These are phyloP conservation scores for Lachancea meyersii DNA, from an alignment of 805 yeast genomes.

Conservation along the genomic window DNA sequence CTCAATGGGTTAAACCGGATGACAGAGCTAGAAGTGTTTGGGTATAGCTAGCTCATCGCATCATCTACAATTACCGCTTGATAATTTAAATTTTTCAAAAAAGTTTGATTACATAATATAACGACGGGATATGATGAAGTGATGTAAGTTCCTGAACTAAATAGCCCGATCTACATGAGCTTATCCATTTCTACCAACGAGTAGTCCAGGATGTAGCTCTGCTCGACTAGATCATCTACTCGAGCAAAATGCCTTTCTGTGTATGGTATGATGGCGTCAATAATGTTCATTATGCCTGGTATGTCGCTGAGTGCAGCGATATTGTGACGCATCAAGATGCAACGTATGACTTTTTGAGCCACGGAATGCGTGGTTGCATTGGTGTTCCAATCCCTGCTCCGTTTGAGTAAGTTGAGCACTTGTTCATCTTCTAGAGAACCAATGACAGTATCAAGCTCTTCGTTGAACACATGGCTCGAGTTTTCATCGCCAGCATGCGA, in stretches of 20 bases:
- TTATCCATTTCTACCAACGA: slow-evolving; percentile 72
- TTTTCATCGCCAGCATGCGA: slow-evolving; percentile 36
- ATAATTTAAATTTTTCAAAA: neutral
- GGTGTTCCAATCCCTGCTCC: slow-evolving; percentile 92
- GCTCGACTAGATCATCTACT: slow-evolving; percentile 73
- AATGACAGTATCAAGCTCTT: slow-evolving; percentile 59
- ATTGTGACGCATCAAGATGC: slow-evolving; percentile 50
- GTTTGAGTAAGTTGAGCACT: slow-evolving; percentile 53
- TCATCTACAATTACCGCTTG: neutral
- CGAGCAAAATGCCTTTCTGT: slow-evolving; percentile 78
- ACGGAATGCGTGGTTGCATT: slow-evolving; percentile 73
- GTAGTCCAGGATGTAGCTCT: slow-evolving; percentile 79
- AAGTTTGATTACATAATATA: neutral
- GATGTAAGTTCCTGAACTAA: neutral
- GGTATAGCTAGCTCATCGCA: slow-evolving; percentile 7
- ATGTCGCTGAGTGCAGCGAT: slow-evolving; percentile 54
- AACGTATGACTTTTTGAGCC: slow-evolving; percentile 70
- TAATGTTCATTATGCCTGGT: slow-evolving; percentile 57
- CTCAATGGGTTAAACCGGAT: neutral
- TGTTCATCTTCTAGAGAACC: slow-evolving; percentile 53
- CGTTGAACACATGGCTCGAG: slow-evolving; percentile 34
- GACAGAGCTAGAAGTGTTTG: neutral
- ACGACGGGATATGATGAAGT: neutral
- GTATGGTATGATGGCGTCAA: slow-evolving; percentile 81
- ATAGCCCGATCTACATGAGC: slow-evolving; percentile 15